phyloP scores from a whole-genome alignment of 2,329 filamentous ascomycete genomes.

The Fusarium sp. region DNA sequence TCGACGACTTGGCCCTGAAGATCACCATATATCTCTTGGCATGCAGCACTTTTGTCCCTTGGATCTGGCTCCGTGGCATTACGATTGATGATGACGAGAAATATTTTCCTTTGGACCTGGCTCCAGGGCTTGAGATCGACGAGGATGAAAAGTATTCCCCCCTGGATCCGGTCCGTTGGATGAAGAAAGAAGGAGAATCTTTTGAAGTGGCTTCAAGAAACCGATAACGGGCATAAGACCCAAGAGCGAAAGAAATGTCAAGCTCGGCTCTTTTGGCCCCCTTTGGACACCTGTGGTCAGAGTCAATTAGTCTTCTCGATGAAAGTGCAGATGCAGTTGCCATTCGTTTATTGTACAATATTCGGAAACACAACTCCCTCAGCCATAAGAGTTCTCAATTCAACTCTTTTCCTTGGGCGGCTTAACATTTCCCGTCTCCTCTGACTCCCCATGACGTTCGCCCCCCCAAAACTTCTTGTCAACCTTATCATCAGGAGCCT shows the following conservation, averaged over 20 bases:
- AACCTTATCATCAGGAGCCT: conserved; percentile 62
- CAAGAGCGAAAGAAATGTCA: background rate
- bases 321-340: no score
- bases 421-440: background rate
- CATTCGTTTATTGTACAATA: background rate
- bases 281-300: no score
- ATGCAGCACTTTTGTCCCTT: background rate
- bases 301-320: background rate
- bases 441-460: conserved; percentile 13
- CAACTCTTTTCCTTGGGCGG: conserved; percentile 3
- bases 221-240: background rate
- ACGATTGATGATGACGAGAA: background rate
- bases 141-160: background rate
- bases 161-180: background rate
- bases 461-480: conserved; percentile 66
- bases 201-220: background rate
- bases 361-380: fast-evolving
- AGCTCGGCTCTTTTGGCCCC: no score
- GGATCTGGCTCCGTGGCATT: background rate
- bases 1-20: background rate
- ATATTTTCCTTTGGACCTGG: background rate
- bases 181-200: background rate
- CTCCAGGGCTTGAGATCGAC: background rate
- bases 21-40: background rate
- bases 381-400: background rate